These are phyloP conservation scores for Bocquillonia castaneifolia DNA, from an alignment of 441 rosid species.

Conservation along the genomic window DNA sequence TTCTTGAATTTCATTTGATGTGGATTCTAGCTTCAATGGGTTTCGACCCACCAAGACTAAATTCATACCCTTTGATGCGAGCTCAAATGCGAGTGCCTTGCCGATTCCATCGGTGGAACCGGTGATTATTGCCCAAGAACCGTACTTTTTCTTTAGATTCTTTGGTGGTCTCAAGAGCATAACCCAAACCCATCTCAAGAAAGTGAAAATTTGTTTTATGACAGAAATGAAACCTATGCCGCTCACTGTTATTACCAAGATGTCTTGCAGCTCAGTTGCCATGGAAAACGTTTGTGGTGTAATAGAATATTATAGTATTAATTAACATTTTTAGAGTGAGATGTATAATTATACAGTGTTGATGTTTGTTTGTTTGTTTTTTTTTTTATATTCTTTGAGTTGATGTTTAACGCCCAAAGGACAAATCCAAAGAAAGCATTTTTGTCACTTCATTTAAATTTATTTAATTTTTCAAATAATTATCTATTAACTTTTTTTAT, in stretches of 20 bases:
- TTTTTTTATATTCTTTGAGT: no score
- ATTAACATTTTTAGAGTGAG: no score
- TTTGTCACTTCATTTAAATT: no score
- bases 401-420: no score
- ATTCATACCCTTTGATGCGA: constrained; percentile 58
- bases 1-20: constrained; percentile 32
- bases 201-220: constrained; percentile 13
- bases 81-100: constrained; percentile 49
- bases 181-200: constrained; percentile 31
- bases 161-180: constrained; percentile 44
- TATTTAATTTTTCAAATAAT: no score
- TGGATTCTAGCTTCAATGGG: constrained; percentile 39
- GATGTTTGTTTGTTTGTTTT: no score
- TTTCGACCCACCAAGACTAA: constrained; percentile 58
- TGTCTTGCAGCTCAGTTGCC: constrained; percentile 13
- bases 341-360: no score
- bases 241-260: not conserved
- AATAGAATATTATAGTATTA: no score
- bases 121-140: constrained; percentile 75
- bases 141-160: constrained; percentile 42
- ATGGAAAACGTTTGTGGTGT: not conserved
- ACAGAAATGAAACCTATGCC: constrained; percentile 32
- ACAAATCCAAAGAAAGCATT: no score
- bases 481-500: no score
- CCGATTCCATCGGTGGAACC: constrained; percentile 81